A percentile compares a stretch with the other conserved stretches of the same genome.
These are phyloP conservation scores for Fermentozyma sake DNA, from an alignment of 1,139 yeast genomes.

Conservation along the genomic window DNA sequence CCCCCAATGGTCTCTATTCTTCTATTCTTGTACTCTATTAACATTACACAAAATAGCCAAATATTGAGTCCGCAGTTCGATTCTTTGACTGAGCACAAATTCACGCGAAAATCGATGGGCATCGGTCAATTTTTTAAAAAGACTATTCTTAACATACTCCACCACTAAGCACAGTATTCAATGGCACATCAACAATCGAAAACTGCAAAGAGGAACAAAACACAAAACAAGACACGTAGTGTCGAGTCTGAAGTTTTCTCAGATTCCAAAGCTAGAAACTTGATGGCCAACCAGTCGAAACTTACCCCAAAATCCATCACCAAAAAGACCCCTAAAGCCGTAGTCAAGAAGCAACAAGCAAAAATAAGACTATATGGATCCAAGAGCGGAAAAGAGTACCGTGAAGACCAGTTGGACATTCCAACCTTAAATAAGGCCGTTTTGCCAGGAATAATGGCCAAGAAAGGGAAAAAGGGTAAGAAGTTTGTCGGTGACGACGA, in stretches of 20 bases:
- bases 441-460: constrained; percentile 75
- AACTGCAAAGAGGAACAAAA: constrained; percentile 50
- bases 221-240: constrained; percentile 51
- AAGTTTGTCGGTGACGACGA: constrained; percentile 77
- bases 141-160: too few relatives aligned
- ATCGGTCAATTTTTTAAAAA: too few relatives aligned
- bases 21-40: too few relatives aligned
- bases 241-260: constrained; percentile 64
- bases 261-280: constrained; percentile 63
- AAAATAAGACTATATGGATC: constrained; percentile 66
- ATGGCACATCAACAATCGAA: constrained; percentile 60
- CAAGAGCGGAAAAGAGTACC: constrained; percentile 59
- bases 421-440: constrained; percentile 81
- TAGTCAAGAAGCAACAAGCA: constrained; percentile 63
- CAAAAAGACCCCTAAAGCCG: constrained; percentile 46
- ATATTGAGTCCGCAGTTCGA: too few relatives aligned
- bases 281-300: constrained; percentile 58
- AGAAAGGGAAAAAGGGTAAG: constrained; percentile 89
- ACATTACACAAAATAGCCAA: too few relatives aligned
- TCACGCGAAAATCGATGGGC: too few relatives aligned
- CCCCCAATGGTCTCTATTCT: too few relatives aligned
- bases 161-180: constrained; percentile 1
- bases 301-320: constrained; percentile 56
- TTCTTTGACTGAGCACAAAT: too few relatives aligned
- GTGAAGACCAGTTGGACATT: constrained; percentile 72